These are phyloP conservation scores for Coemansia umbellata DNA, from an alignment of 192 early-diverging fungal genomes.

Conservation along the genomic window DNA sequence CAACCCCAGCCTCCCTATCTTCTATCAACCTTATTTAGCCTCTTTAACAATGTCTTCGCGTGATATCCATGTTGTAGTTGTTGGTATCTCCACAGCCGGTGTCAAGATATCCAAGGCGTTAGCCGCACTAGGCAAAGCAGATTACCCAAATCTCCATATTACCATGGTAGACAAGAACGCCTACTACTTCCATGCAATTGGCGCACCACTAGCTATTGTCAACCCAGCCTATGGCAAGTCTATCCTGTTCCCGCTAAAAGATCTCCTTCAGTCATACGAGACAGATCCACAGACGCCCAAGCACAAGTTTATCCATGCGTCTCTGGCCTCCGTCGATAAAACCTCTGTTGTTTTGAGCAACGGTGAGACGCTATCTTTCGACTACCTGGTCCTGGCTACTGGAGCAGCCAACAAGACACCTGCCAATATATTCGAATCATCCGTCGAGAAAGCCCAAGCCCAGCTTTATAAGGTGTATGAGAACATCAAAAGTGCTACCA, in stretches of 20 bases:
- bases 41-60: too few species aligned
- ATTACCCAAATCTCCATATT: constrained; percentile 39
- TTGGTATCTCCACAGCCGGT: constrained; percentile 54
- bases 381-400: constrained; percentile 66
- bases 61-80: constrained; percentile 50
- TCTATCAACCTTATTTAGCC: too few species aligned
- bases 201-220: constrained; percentile 51
- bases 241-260: constrained; percentile 48
- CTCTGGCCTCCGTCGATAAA: constrained; percentile 33
- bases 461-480: constrained; percentile 23
- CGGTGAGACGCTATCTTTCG: constrained; percentile 53
- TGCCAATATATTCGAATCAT: constrained; percentile 30
- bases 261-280: constrained; percentile 28
- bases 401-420: constrained; percentile 57
- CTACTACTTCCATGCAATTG: constrained; percentile 51
- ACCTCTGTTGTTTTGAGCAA: constrained; percentile 45
- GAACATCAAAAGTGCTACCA: constrained; percentile 49
- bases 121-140: constrained; percentile 23
- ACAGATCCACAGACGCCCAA: constrained; percentile 7
- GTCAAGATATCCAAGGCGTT: constrained; percentile 41
- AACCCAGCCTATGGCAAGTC: constrained; percentile 48
- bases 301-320: constrained; percentile 53
- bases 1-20: too few species aligned
- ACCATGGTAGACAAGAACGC: constrained; percentile 54
- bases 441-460: constrained; percentile 30